Conservation (phyloP, 768 basidiomycete species). For the Leccinum subgranulosum region DNA sequence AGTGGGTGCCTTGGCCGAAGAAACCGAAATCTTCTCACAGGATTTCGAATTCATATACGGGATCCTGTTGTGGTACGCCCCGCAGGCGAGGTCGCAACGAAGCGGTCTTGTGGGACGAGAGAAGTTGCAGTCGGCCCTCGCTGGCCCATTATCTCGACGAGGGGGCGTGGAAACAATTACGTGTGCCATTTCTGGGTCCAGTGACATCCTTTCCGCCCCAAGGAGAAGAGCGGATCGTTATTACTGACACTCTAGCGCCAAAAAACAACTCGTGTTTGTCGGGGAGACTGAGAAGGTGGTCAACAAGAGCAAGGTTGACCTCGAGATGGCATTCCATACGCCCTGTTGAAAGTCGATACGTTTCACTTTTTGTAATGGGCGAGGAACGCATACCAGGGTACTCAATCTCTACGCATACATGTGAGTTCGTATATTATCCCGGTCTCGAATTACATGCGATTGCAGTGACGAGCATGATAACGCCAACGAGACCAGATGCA, state of each 20-base stretch:
- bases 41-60: background rate
- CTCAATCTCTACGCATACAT: background rate
- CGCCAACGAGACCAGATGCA: slow-evolving; percentile 25
- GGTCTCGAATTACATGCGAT: slow-evolving; percentile 14
- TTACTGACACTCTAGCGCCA: background rate
- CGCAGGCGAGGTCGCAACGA: background rate
- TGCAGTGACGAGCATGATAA: slow-evolving; percentile 27
- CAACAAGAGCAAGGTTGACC: background rate
- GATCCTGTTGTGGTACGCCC: slow-evolving; percentile 5
- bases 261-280: slow-evolving; percentile 12
- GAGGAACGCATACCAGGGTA: background rate
- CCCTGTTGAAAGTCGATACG: background rate
- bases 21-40: no score
- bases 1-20: slow-evolving; percentile 21
- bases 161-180: slow-evolving; percentile 5
- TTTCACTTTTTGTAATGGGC: background rate
- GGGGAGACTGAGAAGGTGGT: slow-evolving; percentile 14
- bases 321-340: background rate
- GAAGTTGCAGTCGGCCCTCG: background rate
- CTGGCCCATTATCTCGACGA: slow-evolving; percentile 19
- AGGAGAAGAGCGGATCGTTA: slow-evolving; percentile 19
- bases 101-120: background rate
- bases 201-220: slow-evolving; percentile 2
- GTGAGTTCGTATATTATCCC: slow-evolving; percentile 7
- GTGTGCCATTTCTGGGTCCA: slow-evolving; percentile 6